Evolutionary conservation across 768 basidiomycete species (phyloP), one percentile per base, ranked within the genome.

Genomic region (Pleurotus citrinopileatus): DNA sequence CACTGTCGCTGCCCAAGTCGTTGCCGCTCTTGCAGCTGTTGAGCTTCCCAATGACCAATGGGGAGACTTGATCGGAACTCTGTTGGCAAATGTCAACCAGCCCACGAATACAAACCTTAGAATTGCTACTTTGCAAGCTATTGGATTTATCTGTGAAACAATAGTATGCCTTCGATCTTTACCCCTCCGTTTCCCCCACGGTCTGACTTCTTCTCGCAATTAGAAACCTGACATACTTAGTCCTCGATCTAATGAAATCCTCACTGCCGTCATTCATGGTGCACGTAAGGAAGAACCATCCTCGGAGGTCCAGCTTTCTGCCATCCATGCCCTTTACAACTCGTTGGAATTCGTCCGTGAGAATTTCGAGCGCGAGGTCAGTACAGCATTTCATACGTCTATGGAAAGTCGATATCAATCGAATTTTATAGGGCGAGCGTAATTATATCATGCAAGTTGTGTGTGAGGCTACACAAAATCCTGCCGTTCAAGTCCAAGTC

Each of bases 401-500:
- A 27, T 45, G 38, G 25, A 20, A 22, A 52, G 52, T 59, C 25
- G 47, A 23, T 70, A 28, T 50, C 26, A 53, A 57, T 51, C 22
- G 52, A 40, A 17, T 25, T 51, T 22, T 55, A 10, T 64, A 98
- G 94, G 97, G 97, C 61, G 97, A 99, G 70, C 85, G 97, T 44
- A 99, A 98, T 73, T 98, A 97, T 74, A 98, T 99, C 70, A 99
- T 99, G 97, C 97, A 99, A 75, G 94, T 98, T 38, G 91, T 98
- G 15, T 99, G 97, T 67, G 97, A 98, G 66, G 96, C 96, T 0
- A 98, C 97, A 0, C 97, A 98, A 69, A 94, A 87, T 61, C 56
- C 80, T 1, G 71, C 84, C 1, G 83, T 89, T 2, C 70, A 79
- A 29, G 94, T 98, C 29, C 96, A 98, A 74, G 89, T 97, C n/a